These are phyloP conservation scores for Xerocomus brunneocitrinus DNA, from an alignment of 768 basidiomycete genomes.

Conservation along the genomic window DNA sequence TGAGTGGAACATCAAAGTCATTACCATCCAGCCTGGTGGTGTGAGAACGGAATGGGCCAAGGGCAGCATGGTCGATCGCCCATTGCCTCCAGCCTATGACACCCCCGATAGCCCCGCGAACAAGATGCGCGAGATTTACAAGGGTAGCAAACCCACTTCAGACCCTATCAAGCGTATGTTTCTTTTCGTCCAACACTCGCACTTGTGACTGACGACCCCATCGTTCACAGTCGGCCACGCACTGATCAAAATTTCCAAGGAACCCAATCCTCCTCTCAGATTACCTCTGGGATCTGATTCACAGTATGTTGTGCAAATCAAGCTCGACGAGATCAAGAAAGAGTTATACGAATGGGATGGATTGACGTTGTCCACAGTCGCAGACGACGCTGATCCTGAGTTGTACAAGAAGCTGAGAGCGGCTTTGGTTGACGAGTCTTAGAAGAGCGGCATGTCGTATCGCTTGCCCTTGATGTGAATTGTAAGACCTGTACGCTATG, in stretches of 20 bases:
- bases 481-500: no score
- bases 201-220: background rate
- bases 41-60: no score
- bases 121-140: no score
- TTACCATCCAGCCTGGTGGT: no score
- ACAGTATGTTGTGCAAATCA: conserved; percentile 12
- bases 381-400: conserved; percentile 17
- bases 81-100: no score
- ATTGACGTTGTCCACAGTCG: conserved; percentile 15
- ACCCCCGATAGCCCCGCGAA: no score
- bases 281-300: conserved; percentile 19
- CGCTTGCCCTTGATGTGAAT: no score
- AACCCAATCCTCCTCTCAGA: conserved; percentile 18
- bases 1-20: no score
- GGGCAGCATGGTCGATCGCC: no score
- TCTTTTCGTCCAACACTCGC: no score
- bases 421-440: background rate
- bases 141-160: no score
- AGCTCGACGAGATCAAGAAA: conserved; percentile 15
- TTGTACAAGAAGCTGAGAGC: conserved; percentile 7
- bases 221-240: conserved; percentile 14
- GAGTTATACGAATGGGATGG: conserved; percentile 13
- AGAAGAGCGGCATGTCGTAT: background rate
- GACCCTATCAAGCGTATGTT: no score
- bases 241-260: conserved; percentile 15